Evolutionary conservation across 192 early-diverging fungal species (phyloP), one percentile per base, ranked within the genome.

Genomic region (Linnemannia hyalina): DNA sequence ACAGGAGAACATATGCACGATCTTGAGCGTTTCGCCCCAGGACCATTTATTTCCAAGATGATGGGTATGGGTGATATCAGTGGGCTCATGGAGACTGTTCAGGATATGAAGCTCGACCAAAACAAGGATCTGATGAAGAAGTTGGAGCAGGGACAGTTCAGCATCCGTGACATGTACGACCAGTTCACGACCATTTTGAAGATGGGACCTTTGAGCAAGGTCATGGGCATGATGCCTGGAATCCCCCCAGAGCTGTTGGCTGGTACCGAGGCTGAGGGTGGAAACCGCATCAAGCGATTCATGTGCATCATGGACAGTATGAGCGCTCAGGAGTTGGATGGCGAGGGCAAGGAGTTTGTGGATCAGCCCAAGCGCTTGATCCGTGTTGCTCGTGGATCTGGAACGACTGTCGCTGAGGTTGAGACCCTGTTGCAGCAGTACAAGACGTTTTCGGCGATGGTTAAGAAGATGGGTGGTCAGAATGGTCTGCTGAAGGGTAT

Each of bases 1-100:
- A 97, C 97, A 22, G 98, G 98, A 85, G 98, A 99, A 90, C 98
- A 99, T 83, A 94, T 98, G 82, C 97, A 98, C 77, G 98, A 99
- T 78, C 86, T 99, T 74, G 98, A 99, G 73, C 90, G 93, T 52
- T 99, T 99, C 80, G 93, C 93, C 46, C 92, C 98, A n/a, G 90
- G 92, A 52, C 93, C 95, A 54, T 99, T 99, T 91, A 89, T 99
- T 80, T 93, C 94, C 82, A 99, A 98, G 88, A 95, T 99, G 94
- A 91, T 83, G 82, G 95, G 98, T 26, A 97, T 98, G 97, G 97
- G 97, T 73, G 98, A 99, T 82, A 88, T 99, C 42, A 87, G 91
- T 40, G 96, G 96, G 10, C 90, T 99, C 54, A 91, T 98, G 49
- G 97, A 99, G 83, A 96, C 93, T 9, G 95, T 99, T 9, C 91